A percentile compares a stretch with the other conserved stretches of the same genome.
Evolutionary conservation across 2,329 filamentous ascomycete genomes (phyloP).

Genomic region (Moelleriella libera): DNA sequence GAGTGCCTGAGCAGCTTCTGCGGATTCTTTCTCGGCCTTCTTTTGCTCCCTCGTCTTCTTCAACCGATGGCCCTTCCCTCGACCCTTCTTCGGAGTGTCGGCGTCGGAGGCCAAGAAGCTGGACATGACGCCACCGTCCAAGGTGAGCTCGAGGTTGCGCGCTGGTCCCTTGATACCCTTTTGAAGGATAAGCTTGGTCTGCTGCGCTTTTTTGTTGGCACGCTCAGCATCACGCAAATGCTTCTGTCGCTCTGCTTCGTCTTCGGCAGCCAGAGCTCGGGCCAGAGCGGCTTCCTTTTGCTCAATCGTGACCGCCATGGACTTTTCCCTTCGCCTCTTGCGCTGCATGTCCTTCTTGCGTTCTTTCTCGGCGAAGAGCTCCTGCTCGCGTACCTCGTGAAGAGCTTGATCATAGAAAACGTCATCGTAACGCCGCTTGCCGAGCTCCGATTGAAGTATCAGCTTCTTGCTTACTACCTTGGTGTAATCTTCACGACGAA

Average conservation of each 20-base stretch:
- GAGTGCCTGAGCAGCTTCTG: constrained; percentile 77
- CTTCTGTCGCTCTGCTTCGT: constrained; percentile 69
- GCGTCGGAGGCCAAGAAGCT: constrained; percentile 61
- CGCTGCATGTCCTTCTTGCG: constrained; percentile 99
- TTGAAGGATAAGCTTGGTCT: constrained; percentile 76
- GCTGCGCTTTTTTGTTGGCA: constrained; percentile 82
- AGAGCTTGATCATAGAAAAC: constrained; percentile 69
- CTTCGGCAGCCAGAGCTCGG: constrained; percentile 62
- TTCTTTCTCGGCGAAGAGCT: constrained; percentile 90
- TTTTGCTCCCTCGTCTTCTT: constrained; percentile 89
- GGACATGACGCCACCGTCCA: constrained; percentile 74
- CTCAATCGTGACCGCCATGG: constrained; percentile 84
- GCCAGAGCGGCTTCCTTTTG: constrained; percentile 74
- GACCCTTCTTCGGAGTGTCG: constrained; percentile 38
- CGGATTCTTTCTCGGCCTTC: constrained; percentile 66
- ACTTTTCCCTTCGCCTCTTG: constrained; percentile 89
- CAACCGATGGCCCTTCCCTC: constrained; percentile 51
- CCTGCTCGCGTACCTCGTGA: constrained; percentile 76
- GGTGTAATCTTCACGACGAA: constrained; percentile 45
- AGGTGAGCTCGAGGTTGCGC: constrained; percentile 57
- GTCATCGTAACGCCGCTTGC: constrained; percentile 63
- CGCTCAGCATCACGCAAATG: constrained; percentile 77
- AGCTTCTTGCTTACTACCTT: constrained; percentile 47
- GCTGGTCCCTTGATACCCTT: constrained; percentile 72
- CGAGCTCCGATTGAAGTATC: constrained; percentile 51